A percentile compares a stretch with the other conserved stretches of the same genome.
phyloP scores from a whole-genome alignment of 345 rosid genomes.

The Iberis pinnata region DNA sequence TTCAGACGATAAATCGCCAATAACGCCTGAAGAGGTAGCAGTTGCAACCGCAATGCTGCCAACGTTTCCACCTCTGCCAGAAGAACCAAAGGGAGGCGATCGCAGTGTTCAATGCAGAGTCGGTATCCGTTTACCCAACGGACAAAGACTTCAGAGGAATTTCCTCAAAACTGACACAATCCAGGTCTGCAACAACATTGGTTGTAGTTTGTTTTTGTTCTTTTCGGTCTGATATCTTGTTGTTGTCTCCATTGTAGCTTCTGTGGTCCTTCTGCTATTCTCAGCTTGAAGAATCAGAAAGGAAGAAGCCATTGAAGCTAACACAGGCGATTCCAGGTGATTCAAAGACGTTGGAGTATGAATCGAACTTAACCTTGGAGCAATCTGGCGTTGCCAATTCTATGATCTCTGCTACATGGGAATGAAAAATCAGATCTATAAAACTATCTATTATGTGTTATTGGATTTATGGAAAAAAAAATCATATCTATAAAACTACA shows the following conservation, averaged over 20 bases:
- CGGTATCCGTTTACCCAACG: constrained; percentile 91
- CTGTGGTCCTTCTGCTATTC: constrained; percentile 87
- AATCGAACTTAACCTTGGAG: constrained; percentile 58
- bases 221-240: constrained; percentile 10
- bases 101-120: constrained; percentile 73
- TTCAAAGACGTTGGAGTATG: constrained; percentile 60
- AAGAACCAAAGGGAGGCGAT: constrained; percentile 73
- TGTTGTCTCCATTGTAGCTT: constrained; percentile 43
- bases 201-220: not conserved
- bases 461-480: too few species aligned
- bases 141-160: constrained; percentile 77
- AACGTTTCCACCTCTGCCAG: constrained; percentile 72
- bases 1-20: constrained; percentile 22
- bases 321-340: constrained; percentile 86
- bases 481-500: too few species aligned
- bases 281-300: constrained; percentile 46
- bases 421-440: constrained; percentile 14
- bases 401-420: constrained; percentile 43
- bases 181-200: constrained; percentile 39
- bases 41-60: constrained; percentile 21
- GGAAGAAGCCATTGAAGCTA: constrained; percentile 60
- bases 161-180: constrained; percentile 69
- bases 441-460: not conserved
- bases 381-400: constrained; percentile 90
- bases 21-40: constrained; percentile 22